These are phyloP conservation scores for Rossbeevera mucosa DNA, from an alignment of 768 basidiomycete genomes.

Conservation along the genomic window DNA sequence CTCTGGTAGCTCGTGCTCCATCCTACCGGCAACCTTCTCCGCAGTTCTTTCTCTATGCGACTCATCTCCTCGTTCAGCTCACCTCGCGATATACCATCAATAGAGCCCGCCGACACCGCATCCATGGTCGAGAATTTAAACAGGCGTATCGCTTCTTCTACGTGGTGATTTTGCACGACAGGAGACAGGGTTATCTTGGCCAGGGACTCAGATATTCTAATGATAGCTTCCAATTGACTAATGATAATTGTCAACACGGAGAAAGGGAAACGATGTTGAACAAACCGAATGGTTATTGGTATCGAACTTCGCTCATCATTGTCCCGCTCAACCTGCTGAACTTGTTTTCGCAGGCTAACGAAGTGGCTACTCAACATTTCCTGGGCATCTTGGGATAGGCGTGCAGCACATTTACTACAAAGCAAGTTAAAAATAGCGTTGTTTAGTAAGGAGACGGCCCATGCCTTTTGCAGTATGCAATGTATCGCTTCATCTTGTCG, in stretches of 20 bases:
- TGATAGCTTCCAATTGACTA: constrained; percentile 95
- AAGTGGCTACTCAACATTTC: constrained; percentile 97
- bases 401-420: constrained; percentile 89
- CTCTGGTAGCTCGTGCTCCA: constrained; percentile 98
- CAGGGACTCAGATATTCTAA: constrained; percentile 95
- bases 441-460: constrained; percentile 13
- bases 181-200: constrained; percentile 91
- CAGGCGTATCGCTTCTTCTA: constrained; percentile 94
- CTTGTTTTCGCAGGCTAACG: constrained; percentile 86
- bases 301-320: constrained; percentile 98
- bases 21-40: constrained; percentile 81
- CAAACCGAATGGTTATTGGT: constrained; percentile 93
- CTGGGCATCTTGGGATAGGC: constrained; percentile 88
- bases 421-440: background rate
- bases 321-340: constrained; percentile 92
- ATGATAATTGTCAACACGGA: constrained; percentile 2
- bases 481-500: constrained; percentile 98
- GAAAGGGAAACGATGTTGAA: constrained; percentile 4
- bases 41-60: constrained; percentile 82
- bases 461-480: constrained; percentile 93
- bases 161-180: constrained; percentile 85
- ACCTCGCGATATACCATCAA: constrained; percentile 86
- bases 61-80: constrained; percentile 93
- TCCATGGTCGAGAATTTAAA: constrained; percentile 99
- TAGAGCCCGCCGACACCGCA: constrained; percentile 90